phyloP scores from a whole-genome alignment of 2,329 filamentous ascomycete species.

The Fusarium gaditjirri region DNA sequence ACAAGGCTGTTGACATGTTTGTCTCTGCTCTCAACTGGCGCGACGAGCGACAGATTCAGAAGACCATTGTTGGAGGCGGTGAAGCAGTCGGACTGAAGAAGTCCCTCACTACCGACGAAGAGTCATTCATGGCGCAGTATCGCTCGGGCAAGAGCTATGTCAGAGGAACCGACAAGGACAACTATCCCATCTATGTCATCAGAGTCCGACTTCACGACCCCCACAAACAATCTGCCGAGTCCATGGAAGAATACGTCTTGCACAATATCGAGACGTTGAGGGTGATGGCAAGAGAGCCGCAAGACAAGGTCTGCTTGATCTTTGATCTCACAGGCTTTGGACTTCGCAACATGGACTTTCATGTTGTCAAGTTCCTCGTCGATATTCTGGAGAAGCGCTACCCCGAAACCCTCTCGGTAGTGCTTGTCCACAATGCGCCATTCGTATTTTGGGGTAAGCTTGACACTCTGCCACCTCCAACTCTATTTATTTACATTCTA shows the following conservation, averaged over 20 bases:
- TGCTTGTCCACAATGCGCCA: slow-evolving; percentile 79
- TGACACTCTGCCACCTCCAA: fast-evolving
- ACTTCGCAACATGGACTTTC: slow-evolving; percentile 80
- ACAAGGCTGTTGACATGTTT: slow-evolving; percentile 53
- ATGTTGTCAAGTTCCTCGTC: slow-evolving; percentile 81
- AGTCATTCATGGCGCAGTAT: slow-evolving; percentile 52
- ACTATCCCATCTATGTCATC: slow-evolving; percentile 52
- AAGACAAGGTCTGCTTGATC: slow-evolving; percentile 56
- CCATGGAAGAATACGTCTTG: slow-evolving; percentile 52
- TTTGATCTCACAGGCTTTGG: slow-evolving; percentile 80
- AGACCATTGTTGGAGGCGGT: slow-evolving; percentile 48
- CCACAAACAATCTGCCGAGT: slow-evolving; percentile 46
- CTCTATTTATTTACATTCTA: not conserved
- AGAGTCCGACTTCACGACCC: slow-evolving; percentile 45
- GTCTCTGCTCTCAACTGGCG: slow-evolving; percentile 53
- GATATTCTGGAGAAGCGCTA: slow-evolving; percentile 84
- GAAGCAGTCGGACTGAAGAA: slow-evolving; percentile 47
- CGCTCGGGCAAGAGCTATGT: slow-evolving; percentile 53
- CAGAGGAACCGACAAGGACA: slow-evolving; percentile 50
- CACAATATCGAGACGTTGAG: slow-evolving; percentile 53
- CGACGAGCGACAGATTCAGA: slow-evolving; percentile 47
- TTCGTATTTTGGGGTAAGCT: slow-evolving; percentile 70
- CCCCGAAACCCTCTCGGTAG: slow-evolving; percentile 75
- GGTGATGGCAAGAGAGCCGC: slow-evolving; percentile 38
- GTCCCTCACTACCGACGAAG: slow-evolving; percentile 40